Evolutionary conservation across 2,329 filamentous ascomycete species (phyloP), one percentile per base, ranked within the genome.

Genomic region (Fusarium veterinarium): DNA sequence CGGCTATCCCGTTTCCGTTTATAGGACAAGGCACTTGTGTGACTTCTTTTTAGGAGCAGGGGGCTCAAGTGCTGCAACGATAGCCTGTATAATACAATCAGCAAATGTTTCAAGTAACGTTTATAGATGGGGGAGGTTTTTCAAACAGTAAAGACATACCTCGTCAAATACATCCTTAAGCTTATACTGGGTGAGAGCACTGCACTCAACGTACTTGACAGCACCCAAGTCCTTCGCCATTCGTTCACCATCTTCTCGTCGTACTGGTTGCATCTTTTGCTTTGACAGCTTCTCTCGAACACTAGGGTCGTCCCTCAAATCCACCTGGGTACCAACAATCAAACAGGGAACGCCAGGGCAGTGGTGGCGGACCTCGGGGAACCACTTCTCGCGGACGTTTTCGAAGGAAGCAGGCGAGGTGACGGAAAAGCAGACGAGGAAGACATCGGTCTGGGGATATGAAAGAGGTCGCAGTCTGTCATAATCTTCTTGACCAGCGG

Each of bases 131-230:
- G 41, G 16, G 23, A 16, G 11, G 31, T 40, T 60, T 33, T 20
- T 41, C 16, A 13, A 35, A 40, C 23, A 37, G 33, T 16, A 6
- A 37, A 52, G 55, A 80, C 89, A 77, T 89, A 97, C 95, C 93
- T 98, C 96, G 80, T 99, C 96, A 84, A 99, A 99, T 23, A 99
- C 96, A 81, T 98, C 96, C 88, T 99, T 99, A 75, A 99, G 86
- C 86, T 98, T 98, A 86, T 95, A 98, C 86, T 99, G 96, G 71
- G 96, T 98, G 83, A 99, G 86, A 64, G 96, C 96, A 81, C 95
- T 98, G 87, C 96, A 99, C 86, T 99, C 96, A 73, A 98, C 96
- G 79, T 99, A 99, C 87, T 98, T 98, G 78, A 99, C 94, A 9
- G 96, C 96, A 70, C 95, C 95, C n/a, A 98, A 86, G 72, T 98